Percentiles rank a stretch among this genome's conserved stretches.
Evolutionary conservation across 768 basidiomycete genomes (phyloP).

Genomic region (Xerocomellus dryophilus): DNA sequence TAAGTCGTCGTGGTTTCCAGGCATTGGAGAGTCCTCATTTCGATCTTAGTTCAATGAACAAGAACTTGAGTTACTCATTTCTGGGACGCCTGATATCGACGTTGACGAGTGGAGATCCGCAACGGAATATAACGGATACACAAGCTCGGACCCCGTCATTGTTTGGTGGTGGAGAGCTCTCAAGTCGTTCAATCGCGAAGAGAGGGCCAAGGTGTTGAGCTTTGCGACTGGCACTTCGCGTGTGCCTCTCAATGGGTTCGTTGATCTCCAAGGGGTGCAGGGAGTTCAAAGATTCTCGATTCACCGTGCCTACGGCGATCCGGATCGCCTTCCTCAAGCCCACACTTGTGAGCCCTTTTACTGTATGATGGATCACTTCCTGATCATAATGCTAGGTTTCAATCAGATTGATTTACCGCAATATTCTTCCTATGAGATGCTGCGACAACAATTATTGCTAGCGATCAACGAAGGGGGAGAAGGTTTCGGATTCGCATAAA

Average conservation of each 20-base stretch:
- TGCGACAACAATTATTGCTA: constrained; percentile 83
- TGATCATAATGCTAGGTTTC: constrained; percentile 56
- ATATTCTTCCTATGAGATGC: constrained; percentile 94
- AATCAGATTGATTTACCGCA: constrained; percentile 94
- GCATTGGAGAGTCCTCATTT: constrained; percentile 3
- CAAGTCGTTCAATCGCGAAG: constrained; percentile 95
- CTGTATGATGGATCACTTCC: neutral
- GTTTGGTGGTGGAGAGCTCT: constrained; percentile 99
- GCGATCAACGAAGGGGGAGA: constrained; percentile 96
- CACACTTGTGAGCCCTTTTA: constrained; percentile 68
- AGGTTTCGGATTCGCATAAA: constrained; percentile 82
- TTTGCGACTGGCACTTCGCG: constrained; percentile 93
- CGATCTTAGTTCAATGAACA: constrained; percentile 80
- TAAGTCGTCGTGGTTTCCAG: constrained; percentile 37
- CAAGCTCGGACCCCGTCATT: constrained; percentile 88
- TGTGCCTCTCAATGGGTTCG: constrained; percentile 92
- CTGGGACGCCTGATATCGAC: constrained; percentile 97
- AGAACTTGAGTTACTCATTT: constrained; percentile 90
- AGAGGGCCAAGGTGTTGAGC: constrained; percentile 93
- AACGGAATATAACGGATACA: constrained; percentile 88
- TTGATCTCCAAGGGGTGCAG: constrained; percentile 91
- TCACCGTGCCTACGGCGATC: constrained; percentile 86
- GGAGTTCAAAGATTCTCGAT: constrained; percentile 95
- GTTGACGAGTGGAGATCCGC: constrained; percentile 96
- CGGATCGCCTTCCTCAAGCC: constrained; percentile 82